Base-by-base conservation (phyloP, 1,284 basidiomycete genomes). In the Papiliotrema fonsecae region DNA sequence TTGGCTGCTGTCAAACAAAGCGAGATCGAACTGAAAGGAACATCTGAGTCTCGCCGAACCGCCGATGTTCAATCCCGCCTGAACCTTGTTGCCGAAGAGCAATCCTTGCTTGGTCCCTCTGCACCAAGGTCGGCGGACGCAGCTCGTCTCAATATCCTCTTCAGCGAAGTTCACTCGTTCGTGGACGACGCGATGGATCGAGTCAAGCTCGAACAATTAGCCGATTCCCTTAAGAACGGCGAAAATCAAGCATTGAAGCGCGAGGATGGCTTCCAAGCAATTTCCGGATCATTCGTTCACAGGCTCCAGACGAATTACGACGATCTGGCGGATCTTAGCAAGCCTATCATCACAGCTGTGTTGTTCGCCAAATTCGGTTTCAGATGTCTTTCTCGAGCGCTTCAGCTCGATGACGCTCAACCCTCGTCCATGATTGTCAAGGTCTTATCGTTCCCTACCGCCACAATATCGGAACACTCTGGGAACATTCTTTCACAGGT, bases 131-230 rank as follows among this genome's bases (percentile, higher is more conserved):
- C 62, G 18, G 66, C 76, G 5, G 80, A 86, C 59, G 70, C 85
- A 13, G 64, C 78, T 3, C 80, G 79, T 3, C 75, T 97, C 6
- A 82, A 84, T 41, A 77, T 81, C 32, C 86, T 91, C 66, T 96
- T 92, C 83, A 77, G 81, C 16, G 93, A 97, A 67, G 78, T 91
- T 6, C 73, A 77, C 4, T 81, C 86, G 49, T 91, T 93, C 69
- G 51, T 74, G 26, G 54, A 62, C 4, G 72, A 76, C 40, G 61
- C 72, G 1, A 55, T 70, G 38, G 57, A 58, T 22, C 55, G 56
- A 9, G 45, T 48, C 14, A 56, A 68, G 25, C 47, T 74, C 19
- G 50, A 50, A 9, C 56, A 64, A 9, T 67, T 79, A 6, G 42
- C 69, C 1, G 13, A 32, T 2, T 65, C 64, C 1, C 50, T 70